Evolutionary conservation across 2,329 filamentous ascomycete genomes (phyloP).

Genomic region (Verticillium zaregamsianum): DNA sequence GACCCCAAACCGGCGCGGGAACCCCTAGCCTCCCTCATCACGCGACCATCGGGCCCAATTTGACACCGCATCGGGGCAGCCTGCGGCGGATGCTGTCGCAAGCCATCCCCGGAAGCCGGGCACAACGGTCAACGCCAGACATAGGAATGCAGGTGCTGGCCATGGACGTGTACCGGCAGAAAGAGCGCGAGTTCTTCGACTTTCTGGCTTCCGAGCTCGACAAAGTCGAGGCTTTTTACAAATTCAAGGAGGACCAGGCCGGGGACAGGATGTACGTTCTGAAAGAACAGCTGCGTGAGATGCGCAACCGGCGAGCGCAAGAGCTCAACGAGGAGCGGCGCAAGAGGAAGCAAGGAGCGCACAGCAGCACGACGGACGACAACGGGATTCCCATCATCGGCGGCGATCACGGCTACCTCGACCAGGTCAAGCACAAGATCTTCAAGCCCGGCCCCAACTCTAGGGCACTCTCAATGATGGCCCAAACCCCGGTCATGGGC

Average conservation of each 20-base stretch:
- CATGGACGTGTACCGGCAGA: constrained; percentile 60
- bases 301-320: constrained; percentile 77
- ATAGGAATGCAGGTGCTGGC: constrained; percentile 37
- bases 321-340: constrained; percentile 54
- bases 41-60: constrained; percentile 5
- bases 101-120: constrained; percentile 13
- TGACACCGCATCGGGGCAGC: constrained; percentile 8
- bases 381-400: constrained; percentile 18
- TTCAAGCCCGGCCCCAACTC: constrained; percentile 58
- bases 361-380: constrained; percentile 17
- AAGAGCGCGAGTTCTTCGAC: constrained; percentile 78
- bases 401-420: constrained; percentile 37
- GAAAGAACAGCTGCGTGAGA: constrained; percentile 83
- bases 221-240: constrained; percentile 93
- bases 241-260: constrained; percentile 81
- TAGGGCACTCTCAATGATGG: constrained; percentile 53
- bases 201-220: constrained; percentile 80
- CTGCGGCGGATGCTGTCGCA: constrained; percentile 37
- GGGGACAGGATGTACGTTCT: constrained; percentile 66
- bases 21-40: constrained; percentile 3
- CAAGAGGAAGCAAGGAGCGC: constrained; percentile 23
- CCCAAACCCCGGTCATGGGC: constrained; percentile 40
- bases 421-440: constrained; percentile 50
- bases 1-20: constrained; percentile 2
- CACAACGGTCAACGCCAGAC: constrained; percentile 24